These are phyloP conservation scores for Epichloe brachyelytri DNA, from an alignment of 2,329 filamentous ascomycete species.

Conservation along the genomic window DNA sequence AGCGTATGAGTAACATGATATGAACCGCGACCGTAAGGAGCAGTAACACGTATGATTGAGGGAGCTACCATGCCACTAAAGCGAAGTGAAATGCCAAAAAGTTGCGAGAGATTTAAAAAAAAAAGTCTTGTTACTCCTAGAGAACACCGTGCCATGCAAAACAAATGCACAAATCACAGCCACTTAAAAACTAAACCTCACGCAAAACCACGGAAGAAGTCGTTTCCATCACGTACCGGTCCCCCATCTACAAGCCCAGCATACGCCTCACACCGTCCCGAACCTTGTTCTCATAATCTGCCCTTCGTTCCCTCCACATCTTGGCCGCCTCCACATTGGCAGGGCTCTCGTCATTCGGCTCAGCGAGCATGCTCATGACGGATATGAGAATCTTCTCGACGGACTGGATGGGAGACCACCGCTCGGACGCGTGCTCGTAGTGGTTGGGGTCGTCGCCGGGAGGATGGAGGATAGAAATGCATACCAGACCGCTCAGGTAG, in stretches of 20 bases:
- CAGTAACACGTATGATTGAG: background rate
- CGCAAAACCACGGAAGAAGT: background rate
- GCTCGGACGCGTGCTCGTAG: conserved; percentile 91
- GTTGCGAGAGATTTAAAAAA: background rate
- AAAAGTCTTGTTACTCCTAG: conserved; percentile 2
- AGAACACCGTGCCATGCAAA: conserved; percentile 14
- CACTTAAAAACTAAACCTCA: background rate
- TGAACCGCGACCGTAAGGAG: background rate
- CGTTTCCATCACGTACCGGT: background rate
- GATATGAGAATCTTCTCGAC: conserved; percentile 96
- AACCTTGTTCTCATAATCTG: conserved; percentile 78
- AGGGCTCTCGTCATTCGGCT: conserved; percentile 93
- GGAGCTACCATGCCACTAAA: background rate
- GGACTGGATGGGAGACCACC: conserved; percentile 93
- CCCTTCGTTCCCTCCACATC: conserved; percentile 80
- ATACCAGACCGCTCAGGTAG: conserved; percentile 82
- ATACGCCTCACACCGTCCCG: conserved; percentile 68
- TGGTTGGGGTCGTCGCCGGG: conserved; percentile 96
- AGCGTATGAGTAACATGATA: background rate
- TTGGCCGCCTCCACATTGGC: conserved; percentile 93
- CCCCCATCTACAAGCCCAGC: conserved; percentile 50
- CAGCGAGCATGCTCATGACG: conserved; percentile 96
- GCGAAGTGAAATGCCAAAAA: background rate
- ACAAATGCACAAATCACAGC: background rate
- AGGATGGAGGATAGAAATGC: conserved; percentile 95